These are phyloP conservation scores for Podaxis mareebaensis DNA, from an alignment of 768 basidiomycete species.

Conservation along the genomic window DNA sequence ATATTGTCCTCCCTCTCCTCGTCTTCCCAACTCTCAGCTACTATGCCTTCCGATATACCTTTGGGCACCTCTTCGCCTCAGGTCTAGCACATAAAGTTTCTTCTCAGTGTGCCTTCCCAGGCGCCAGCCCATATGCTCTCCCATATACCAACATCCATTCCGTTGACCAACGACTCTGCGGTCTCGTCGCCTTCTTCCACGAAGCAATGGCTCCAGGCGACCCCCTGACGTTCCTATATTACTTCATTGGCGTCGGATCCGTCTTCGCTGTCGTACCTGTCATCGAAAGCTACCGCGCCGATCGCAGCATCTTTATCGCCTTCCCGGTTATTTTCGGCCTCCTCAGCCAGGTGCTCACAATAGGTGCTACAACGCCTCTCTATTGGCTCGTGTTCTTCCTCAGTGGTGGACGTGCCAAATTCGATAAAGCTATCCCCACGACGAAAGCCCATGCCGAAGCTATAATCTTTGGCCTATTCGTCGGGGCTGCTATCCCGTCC, in stretches of 20 bases:
- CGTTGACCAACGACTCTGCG: constrained; percentile 43
- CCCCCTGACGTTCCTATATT: constrained; percentile 34
- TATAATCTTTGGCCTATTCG: constrained; percentile 46
- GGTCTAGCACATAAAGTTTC: constrained; percentile 29
- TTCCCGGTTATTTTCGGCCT: constrained; percentile 43
- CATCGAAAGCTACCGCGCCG: constrained; percentile 44
- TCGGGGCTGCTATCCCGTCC: constrained; percentile 49
- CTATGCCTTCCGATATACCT: constrained; percentile 33
- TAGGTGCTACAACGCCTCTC: constrained; percentile 45
- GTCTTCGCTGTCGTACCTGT: constrained; percentile 42
- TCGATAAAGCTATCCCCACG: constrained; percentile 23
- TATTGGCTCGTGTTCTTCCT: constrained; percentile 50
- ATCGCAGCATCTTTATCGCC: constrained; percentile 35
- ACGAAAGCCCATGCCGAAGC: constrained; percentile 52
- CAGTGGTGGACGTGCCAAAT: constrained; percentile 28
- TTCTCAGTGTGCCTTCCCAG: constrained; percentile 33
- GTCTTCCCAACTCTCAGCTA: constrained; percentile 41
- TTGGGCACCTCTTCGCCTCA: constrained; percentile 32
- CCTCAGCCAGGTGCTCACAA: constrained; percentile 40
- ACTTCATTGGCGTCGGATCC: constrained; percentile 34
- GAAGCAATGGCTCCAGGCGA: constrained; percentile 32
- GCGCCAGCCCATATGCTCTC: constrained; percentile 33
- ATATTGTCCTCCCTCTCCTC: constrained; percentile 31
- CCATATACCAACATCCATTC: constrained; percentile 37
- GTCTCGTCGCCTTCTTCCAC: constrained; percentile 50